Evolutionary conservation across 73 alveolate species (phyloP), one percentile per base, ranked within the genome.

Genomic region (Breviolum minutum): DNA sequence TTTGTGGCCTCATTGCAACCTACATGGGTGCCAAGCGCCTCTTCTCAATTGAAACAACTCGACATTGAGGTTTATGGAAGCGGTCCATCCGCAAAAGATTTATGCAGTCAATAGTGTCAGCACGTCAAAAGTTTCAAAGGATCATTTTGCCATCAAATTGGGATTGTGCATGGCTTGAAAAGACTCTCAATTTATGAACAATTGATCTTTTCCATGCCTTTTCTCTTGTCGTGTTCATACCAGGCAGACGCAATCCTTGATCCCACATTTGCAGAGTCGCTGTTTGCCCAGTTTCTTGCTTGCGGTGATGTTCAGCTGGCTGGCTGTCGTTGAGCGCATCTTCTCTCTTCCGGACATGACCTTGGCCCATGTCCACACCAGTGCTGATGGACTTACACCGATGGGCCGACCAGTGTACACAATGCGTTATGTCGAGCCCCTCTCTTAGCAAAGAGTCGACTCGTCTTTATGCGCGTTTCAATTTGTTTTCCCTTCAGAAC

Each of bases 241-340:
- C 64, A 86, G 95, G 95, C 95, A 68, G 69, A 87, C 95, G 20
- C 95, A 87, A 87, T 82, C 70, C 48, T 32, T 87, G 84, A 87
- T 87, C 83, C 95, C 95, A 22, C 96, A 89, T 62, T 69, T 89
- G 87, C 85, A 70, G 86, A 89, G 96, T 86, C 96, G 96, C 73
- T 68, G 84, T 63, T 48, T 89, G 87, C 96, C 96, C 86, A 89
- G 96, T 73, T 89, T 89, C 30, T 27, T 89, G 74, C 74, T 89
- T 71, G 96, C 96, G 16, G n/a, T 89, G 87, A 89, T 89, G 96
- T 89, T 89, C 62, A 64, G 96, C 61, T 68, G 85, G 96, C 62
- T 89, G 96, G 96, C 96, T 6, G 87, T 69, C 63, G 96, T 69
- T 69, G 96, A 89, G 87, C 30, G 60, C 32, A 30, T 27, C 85